Evolutionary conservation across 306 rosid genomes (phyloP), one percentile per base, ranked within the genome.

Genomic region (Arachis stenosperma): DNA sequence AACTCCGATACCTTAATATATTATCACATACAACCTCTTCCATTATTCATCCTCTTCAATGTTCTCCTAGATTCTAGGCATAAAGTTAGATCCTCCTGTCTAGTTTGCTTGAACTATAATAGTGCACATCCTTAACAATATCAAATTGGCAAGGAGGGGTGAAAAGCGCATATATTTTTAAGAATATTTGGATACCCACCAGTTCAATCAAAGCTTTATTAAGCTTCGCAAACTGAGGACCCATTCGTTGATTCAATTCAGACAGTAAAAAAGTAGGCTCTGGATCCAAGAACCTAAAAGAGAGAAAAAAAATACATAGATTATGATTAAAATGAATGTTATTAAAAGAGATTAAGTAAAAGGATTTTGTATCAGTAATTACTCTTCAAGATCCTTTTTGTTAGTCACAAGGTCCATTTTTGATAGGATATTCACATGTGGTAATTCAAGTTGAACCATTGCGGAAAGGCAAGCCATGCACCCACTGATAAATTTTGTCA

Each of bases 401-500:
- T 85, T 88, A 6, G 88, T 69, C 81, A 88, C 97, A 58, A 89
- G 97, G 83, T 94, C 97, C 97, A 94, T 88, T 78, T 93, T 91
- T 69, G 98, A 88, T 78, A 91, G 98, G 76, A 94, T 89, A 84
- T 91, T 94, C 65, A 91, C 88, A 83, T 94, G 98, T 15, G 96
- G 96, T 17, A 94, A 48, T 84, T 94, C 97, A 80, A 89, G 96
- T 69, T 91, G 97, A 71, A 94, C 74, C 92, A 89, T 87, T 61
- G 97, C 95, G 72, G 97, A 89, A 75, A 91, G 97, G 41, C 85
- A 80, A 53, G 95, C 84, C 91, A 94, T 91, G 83, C 99, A 91
- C 74, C 97, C 97, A 78, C 96, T 94, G 17, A 94, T 91, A 65
- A 94, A 94, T 90, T 94, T 91, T 50, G 98, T 89, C 60, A 94